These are phyloP conservation scores for Quercus dentata DNA, from an alignment of 306 rosid genomes.

Conservation along the genomic window DNA sequence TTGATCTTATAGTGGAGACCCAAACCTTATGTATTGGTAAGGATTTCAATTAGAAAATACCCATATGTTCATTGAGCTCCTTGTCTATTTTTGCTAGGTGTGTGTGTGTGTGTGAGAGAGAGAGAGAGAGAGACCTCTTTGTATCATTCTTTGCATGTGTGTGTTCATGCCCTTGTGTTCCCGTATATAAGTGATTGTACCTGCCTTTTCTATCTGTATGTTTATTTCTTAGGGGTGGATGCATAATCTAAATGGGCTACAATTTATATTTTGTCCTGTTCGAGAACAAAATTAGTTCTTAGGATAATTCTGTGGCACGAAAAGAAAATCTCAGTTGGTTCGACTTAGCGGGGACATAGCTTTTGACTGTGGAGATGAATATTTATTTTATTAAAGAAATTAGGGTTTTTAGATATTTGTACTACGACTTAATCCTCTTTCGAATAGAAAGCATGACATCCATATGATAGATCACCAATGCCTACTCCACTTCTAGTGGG, in stretches of 20 bases:
- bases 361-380: background rate
- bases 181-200: background rate
- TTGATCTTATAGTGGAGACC: background rate
- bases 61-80: too few relatives aligned
- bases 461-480: too few relatives aligned
- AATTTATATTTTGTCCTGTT: background rate
- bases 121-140: too few relatives aligned
- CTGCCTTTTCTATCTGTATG: background rate
- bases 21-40: too few relatives aligned
- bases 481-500: too few relatives aligned
- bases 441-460: too few relatives aligned
- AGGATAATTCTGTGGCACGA: background rate
- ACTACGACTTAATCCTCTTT: background rate
- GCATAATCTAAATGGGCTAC: background rate
- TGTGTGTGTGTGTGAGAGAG: too few relatives aligned
- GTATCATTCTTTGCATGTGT: too few relatives aligned
- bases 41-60: too few relatives aligned
- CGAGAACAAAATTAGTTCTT: background rate
- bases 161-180: background rate
- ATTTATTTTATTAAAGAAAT: background rate
- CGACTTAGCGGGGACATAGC: background rate
- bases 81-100: too few relatives aligned
- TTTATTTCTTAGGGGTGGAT: background rate
- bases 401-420: constrained; percentile 3
- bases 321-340: background rate